A percentile compares a stretch with the other conserved stretches of the same genome.
phyloP scores from a whole-genome alignment of 768 basidiomycete genomes.

The Floccularia luteovirens region DNA sequence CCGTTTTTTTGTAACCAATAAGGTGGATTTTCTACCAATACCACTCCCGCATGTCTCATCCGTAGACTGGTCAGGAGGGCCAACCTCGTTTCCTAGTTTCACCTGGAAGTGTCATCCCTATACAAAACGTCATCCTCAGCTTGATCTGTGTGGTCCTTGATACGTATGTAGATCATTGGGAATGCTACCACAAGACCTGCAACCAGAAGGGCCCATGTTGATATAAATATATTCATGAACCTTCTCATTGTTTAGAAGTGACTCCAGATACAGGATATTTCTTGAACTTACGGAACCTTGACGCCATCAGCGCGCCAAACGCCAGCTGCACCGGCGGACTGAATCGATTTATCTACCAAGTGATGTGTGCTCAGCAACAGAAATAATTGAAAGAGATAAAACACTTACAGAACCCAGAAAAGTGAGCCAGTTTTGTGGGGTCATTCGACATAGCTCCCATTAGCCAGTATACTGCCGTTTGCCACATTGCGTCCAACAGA shows the following conservation, averaged over 20 bases:
- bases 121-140: constrained; percentile 47
- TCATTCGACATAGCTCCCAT: constrained; percentile 86
- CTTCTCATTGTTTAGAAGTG: constrained; percentile 13
- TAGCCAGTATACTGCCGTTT: constrained; percentile 75
- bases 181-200: constrained; percentile 59
- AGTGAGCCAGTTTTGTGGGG: constrained; percentile 69
- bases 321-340: constrained; percentile 71
- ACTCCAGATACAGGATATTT: background rate
- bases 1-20: too few species aligned
- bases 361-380: background rate
- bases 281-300: constrained; percentile 48
- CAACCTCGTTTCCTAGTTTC: too few species aligned
- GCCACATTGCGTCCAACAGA: constrained; percentile 79
- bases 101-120: too few species aligned
- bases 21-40: too few species aligned
- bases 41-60: too few species aligned
- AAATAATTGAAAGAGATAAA: background rate
- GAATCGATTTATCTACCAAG: constrained; percentile 61
- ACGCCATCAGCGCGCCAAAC: constrained; percentile 66
- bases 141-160: constrained; percentile 51
- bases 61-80: too few species aligned
- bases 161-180: constrained; percentile 68
- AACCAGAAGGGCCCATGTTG: constrained; percentile 64
- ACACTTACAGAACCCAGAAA: constrained; percentile 74
- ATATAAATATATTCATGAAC: constrained; percentile 67